Conservation (phyloP, 2,329 filamentous ascomycete genomes). For the Penicillium sclerotigenum region DNA sequence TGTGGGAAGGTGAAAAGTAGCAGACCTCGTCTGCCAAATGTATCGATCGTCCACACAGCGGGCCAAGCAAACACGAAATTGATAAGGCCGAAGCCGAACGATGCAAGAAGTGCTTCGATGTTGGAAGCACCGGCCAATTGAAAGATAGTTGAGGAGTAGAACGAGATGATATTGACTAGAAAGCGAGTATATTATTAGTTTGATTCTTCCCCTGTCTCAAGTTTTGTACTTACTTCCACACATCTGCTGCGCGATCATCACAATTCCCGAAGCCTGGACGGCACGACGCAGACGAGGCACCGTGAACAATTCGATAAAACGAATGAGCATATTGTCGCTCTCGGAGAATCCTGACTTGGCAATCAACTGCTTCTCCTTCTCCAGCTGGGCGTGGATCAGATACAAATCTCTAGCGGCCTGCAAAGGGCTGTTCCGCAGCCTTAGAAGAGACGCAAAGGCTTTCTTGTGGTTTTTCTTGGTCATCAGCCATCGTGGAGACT, state of each 20-base stretch:
- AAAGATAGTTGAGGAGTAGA: conserved; percentile 30
- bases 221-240: conserved; percentile 25
- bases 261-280: conserved; percentile 25
- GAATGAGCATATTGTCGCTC: conserved; percentile 15
- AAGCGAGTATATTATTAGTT: background rate
- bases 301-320: conserved; percentile 21
- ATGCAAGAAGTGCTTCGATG: conserved; percentile 24
- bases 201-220: background rate
- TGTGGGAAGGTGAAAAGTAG: conserved; percentile 28
- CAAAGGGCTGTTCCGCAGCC: conserved; percentile 34
- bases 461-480: conserved; percentile 27
- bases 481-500: conserved; percentile 43
- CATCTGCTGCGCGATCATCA: conserved; percentile 32
- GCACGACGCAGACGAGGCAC: conserved; percentile 26
- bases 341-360: conserved; percentile 9
- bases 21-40: conserved; percentile 25
- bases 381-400: conserved; percentile 24
- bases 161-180: conserved; percentile 31
- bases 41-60: conserved; percentile 29
- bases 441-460: conserved; percentile 35
- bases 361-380: conserved; percentile 28
- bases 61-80: conserved; percentile 32
- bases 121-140: conserved; percentile 11
- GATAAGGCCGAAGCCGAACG: conserved; percentile 27
- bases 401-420: conserved; percentile 39